Percentiles rank a stretch among this genome's conserved stretches.
phyloP scores from a whole-genome alignment of 495 filamentous ascomycete genomes.

The Sporormia fimetaria region DNA sequence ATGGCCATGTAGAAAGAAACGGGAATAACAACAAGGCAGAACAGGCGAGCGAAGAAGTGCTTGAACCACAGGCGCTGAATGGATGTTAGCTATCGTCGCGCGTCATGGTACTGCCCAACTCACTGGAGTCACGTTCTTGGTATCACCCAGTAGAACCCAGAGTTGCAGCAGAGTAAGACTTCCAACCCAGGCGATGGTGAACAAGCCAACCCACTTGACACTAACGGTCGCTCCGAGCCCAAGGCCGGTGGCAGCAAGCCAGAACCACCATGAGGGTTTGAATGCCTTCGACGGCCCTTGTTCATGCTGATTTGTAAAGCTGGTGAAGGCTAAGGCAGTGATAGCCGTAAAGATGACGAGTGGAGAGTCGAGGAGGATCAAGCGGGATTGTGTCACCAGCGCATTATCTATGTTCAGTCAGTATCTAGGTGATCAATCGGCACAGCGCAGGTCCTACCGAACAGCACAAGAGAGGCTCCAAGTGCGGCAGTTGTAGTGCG shows the following conservation, averaged over 20 bases:
- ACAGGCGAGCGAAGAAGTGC: slow-evolving; percentile 81
- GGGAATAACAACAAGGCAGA: slow-evolving; percentile 88
- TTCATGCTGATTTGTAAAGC: slow-evolving; percentile 94
- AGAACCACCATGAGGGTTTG: slow-evolving; percentile 89
- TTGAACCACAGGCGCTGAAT: slow-evolving; percentile 79
- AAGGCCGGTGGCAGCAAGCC: slow-evolving; percentile 78
- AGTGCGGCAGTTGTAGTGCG: slow-evolving; percentile 70
- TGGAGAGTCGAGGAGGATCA: slow-evolving; percentile 93
- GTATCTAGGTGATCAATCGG: not conserved
- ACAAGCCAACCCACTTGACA: slow-evolving; percentile 97
- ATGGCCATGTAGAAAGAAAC: slow-evolving; percentile 84
- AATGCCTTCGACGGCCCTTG: slow-evolving; percentile 81
- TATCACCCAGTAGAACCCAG: slow-evolving; percentile 87
- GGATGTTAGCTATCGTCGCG: slow-evolving; percentile 6
- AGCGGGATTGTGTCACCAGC: slow-evolving; percentile 81
- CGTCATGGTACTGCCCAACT: slow-evolving; percentile 12
- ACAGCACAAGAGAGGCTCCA: slow-evolving; percentile 77
- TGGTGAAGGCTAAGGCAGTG: slow-evolving; percentile 80
- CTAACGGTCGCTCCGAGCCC: slow-evolving; percentile 84
- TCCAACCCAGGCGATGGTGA: slow-evolving; percentile 98
- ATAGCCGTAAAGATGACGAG: slow-evolving; percentile 88
- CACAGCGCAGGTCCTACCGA: slow-evolving; percentile 47
- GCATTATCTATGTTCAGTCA: slow-evolving; percentile 61
- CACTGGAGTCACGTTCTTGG: slow-evolving; percentile 67
- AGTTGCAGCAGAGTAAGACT: slow-evolving; percentile 81